These are phyloP conservation scores for Eucalyptus tenuipes DNA, from an alignment of 345 rosid genomes.

Conservation along the genomic window DNA sequence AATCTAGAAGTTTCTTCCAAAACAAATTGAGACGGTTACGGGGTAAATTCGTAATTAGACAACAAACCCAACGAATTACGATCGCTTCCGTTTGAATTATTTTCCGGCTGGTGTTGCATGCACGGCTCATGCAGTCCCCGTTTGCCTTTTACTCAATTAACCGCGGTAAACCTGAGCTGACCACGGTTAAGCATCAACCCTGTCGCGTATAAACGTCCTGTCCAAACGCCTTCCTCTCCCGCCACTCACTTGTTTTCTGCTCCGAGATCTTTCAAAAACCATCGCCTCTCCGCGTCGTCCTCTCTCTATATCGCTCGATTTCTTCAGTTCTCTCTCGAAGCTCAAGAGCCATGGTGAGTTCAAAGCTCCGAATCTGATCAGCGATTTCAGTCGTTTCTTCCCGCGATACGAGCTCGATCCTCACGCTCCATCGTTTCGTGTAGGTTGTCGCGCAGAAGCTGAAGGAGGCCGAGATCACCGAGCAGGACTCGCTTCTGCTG, in stretches of 20 bases:
- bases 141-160: not conserved
- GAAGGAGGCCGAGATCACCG: conserved; percentile 91
- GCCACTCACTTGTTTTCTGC: not conserved
- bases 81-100: not conserved
- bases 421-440: not conserved
- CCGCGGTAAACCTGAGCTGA: not conserved
- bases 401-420: not conserved
- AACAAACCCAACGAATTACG: not conserved
- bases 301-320: not conserved
- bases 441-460: conserved; percentile 78
- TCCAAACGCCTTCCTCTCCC: not conserved
- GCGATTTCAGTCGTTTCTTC: not conserved
- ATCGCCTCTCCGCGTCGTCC: not conserved
- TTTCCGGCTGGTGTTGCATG: fast-evolving
- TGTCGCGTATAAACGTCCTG: not conserved
- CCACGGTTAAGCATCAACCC: not conserved
- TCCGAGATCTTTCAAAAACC: not conserved
- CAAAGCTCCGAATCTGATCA: not conserved
- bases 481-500: conserved; percentile 97
- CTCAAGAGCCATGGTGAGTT: not conserved
- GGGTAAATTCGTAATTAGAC: not conserved
- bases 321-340: not conserved
- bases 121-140: not conserved
- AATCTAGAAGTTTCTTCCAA: not conserved
- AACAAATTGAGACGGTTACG: not conserved